Base-by-base conservation (phyloP, 208 protist genomes). In the Acanthamoeba culbertsoni region DNA sequence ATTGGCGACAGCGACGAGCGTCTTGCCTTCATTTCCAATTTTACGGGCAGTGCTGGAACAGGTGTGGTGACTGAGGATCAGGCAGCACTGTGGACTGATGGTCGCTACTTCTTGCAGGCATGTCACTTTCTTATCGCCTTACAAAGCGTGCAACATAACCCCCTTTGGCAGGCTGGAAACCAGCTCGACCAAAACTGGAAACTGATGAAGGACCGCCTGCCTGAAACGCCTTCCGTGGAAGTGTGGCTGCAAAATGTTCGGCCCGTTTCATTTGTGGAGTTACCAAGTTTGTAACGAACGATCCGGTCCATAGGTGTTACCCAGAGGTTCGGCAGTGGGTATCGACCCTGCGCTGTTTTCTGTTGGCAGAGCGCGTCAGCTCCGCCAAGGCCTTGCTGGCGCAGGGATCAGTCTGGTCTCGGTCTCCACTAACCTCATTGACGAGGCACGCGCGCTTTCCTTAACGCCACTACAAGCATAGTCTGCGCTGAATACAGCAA, bases 21-120 rank as follows among this genome's bases (percentile, higher is more conserved):
- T 31, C 97, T 98, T 53, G 97, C 97, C 4, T 99, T 98, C 92
- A 91, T 99, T 77, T 98, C 98, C 51, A 97, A 98, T 91, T 99
- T 99, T 95, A 96, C 94, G 43, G 99, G 99, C 79, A 99, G 98
- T 37, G 96, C 98, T 2, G 99, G 99, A 45, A 94, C 95, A 55
- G 97, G 95, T 14, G 82, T 98, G 5, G 93, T 98, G 1, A 96
- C 95, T 10, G 23, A 35, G 0, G 23, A 97, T 6, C 16, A 95
- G 63, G 93, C 97, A 45, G 98, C 98, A 8, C 95, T 99, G 43
- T 99, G 98, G 98, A 99, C 99, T 3, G 99, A 99, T 93, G 99
- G 98, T 6, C 98, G 99, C 40, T 99, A 99, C 96, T 99, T 97
- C 95, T 57, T 98, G 33, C 98, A 99, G 79, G 99, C 98, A 0